phyloP scores from a whole-genome alignment of 2,329 filamentous ascomycete genomes.

The Arthrobotrys musiformis region DNA sequence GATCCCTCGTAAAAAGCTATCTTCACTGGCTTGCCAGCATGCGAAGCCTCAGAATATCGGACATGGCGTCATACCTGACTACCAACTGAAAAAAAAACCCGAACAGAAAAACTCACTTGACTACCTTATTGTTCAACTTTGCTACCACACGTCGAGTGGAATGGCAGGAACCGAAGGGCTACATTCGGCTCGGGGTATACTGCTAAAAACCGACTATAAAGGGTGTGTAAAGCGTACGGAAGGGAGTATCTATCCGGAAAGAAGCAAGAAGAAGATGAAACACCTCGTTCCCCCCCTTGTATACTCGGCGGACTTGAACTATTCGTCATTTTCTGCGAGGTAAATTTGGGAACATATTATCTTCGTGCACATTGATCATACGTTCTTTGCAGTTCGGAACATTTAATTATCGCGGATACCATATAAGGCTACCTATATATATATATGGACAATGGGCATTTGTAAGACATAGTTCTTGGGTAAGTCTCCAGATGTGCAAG shows the following conservation, averaged over 20 bases:
- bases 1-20: neutral
- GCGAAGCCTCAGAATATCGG: constrained; percentile 2
- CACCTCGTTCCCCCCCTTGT: neutral
- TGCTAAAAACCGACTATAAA: neutral
- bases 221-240: neutral
- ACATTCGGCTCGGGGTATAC: neutral
- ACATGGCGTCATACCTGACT: too few species aligned
- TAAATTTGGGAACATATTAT: constrained; percentile 5
- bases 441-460: too few species aligned
- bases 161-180: neutral
- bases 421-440: too few species aligned
- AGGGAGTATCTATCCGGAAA: neutral
- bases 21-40: neutral
- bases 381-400: neutral
- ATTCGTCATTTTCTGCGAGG: neutral
- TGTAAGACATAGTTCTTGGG: too few species aligned
- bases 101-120: neutral
- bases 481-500: too few species aligned
- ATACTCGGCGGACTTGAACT: neutral
- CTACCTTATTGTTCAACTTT: neutral
- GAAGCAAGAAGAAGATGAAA: neutral
- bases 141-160: neutral
- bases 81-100: neutral
- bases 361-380: neutral
- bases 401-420: too few species aligned